Conservation (phyloP, 2,329 filamentous ascomycete species). For the Paraphaeosphaeria minitans region DNA sequence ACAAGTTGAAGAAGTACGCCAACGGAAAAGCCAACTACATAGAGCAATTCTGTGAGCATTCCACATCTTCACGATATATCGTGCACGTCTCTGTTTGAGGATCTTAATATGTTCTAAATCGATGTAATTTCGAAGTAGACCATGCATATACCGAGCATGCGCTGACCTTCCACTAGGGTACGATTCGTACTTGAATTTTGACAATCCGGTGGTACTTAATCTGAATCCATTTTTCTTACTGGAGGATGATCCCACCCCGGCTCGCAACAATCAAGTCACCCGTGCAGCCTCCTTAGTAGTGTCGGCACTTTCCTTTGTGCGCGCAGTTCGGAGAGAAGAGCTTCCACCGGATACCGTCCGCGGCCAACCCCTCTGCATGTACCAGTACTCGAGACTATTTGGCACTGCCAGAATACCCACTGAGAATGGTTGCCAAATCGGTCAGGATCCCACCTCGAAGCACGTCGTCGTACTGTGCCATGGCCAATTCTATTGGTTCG, state of each 20-base stretch:
- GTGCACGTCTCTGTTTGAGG: slow-evolving; percentile 2
- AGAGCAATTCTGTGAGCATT: slow-evolving; percentile 89
- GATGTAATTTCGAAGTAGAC: slow-evolving; percentile 8
- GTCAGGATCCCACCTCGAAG: slow-evolving; percentile 89
- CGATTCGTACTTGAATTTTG: slow-evolving; percentile 96
- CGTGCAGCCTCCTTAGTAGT: slow-evolving; percentile 89
- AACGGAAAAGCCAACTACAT: slow-evolving; percentile 93
- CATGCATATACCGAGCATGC: slow-evolving; percentile 15
- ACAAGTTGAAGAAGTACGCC: slow-evolving; percentile 88
- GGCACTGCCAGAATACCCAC: slow-evolving; percentile 94
- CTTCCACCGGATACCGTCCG: slow-evolving; percentile 85
- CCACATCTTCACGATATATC: background rate
- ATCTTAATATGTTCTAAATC: slow-evolving; percentile 17
- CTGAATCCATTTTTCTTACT: slow-evolving; percentile 97
- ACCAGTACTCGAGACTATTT: slow-evolving; percentile 94
- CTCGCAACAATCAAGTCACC: slow-evolving; percentile 94
- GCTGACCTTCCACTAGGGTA: slow-evolving; percentile 70
- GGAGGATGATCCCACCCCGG: slow-evolving; percentile 95
- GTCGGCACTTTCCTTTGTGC: slow-evolving; percentile 88
- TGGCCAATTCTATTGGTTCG: slow-evolving; percentile 99
- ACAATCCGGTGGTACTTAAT: slow-evolving; percentile 96
- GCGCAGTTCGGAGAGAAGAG: slow-evolving; percentile 91
- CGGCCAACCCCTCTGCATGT: slow-evolving; percentile 91
- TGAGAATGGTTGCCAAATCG: slow-evolving; percentile 92
- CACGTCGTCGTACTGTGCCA: slow-evolving; percentile 93